Conservation (phyloP, 176 grass and related monocot genomes). For the Guadua angustifolia region DNA sequence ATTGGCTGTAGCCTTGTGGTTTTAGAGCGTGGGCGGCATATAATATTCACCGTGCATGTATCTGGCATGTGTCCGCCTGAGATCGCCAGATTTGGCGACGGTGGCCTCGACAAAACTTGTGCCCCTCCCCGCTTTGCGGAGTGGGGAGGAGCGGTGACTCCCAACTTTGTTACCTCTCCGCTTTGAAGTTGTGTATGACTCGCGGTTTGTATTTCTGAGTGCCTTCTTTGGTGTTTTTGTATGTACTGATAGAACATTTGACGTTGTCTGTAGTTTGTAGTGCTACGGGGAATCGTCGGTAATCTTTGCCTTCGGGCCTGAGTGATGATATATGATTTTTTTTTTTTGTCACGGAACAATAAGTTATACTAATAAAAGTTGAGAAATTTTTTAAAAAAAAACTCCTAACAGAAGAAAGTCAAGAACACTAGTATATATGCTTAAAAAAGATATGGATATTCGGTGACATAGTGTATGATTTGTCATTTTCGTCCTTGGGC, state of each 20-base stretch:
- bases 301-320: not conserved
- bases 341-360: too few species aligned
- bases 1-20: conserved; percentile 1
- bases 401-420: not conserved
- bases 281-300: not conserved
- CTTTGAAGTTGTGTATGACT: not conserved
- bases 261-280: not conserved
- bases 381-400: not conserved
- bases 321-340: not conserved
- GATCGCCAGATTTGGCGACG: conserved; percentile 9
- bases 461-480: not conserved
- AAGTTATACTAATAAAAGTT: not conserved
- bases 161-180: not conserved
- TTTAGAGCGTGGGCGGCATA: not conserved
- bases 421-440: not conserved
- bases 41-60: conserved; percentile 1
- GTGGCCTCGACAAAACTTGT: conserved; percentile 17
- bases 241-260: not conserved
- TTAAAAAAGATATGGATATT: not conserved
- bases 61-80: not conserved
- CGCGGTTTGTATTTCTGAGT: not conserved
- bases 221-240: not conserved
- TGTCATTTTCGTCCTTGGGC: not conserved
- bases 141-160: not conserved
- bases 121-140: not conserved